Evolutionary conservation across 1,139 yeast genomes (phyloP), one percentile per base, ranked within the genome.

Genomic region (Arxiozyma bovina): DNA sequence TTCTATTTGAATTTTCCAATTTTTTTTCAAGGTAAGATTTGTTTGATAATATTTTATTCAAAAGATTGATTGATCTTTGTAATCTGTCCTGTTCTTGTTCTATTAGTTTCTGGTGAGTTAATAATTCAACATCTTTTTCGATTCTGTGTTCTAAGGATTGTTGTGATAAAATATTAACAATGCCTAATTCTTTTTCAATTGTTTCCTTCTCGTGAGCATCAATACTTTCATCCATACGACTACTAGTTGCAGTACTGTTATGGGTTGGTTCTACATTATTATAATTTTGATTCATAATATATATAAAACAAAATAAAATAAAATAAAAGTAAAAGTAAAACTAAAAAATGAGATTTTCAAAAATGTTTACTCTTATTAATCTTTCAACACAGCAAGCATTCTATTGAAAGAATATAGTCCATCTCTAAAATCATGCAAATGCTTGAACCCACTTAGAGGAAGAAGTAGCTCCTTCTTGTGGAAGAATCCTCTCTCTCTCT

Each of bases 71-170:
- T 0, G 94, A 78, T 66, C 88, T 87, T 15, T 80, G 83, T 18
- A 90, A 73, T 54, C 98, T 76, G 59, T 83, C 85, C 55, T 77
- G 73, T 61, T 93, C 99, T 49, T 85, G 73, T 61, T 87, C 96
- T 4, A 79, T 71, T 55, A 88, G 91, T 55, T 84, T 81, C 50
- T 77, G 71, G 1, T 77, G 72, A 55, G 89, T 76, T 4, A 79
- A 81, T 52, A 74, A 74, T 59, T 83, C 82, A 1, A 96, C 97
- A 70, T 80, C 74, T 50, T 75, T 75, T 18, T 90, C 89, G 45
- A 91, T 85, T 57, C 79, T 74, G 50, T 81, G 74, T 63, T 89
- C 98, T 20, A 91, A 72, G 23, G 82, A 83, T 55, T 79, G 82
- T 67, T 91, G 97, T 61, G 87, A 90, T 57, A 88, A 81, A 5